Evolutionary conservation across 768 basidiomycete species (phyloP).

Genomic region (Kwoniella shandongensis): DNA sequence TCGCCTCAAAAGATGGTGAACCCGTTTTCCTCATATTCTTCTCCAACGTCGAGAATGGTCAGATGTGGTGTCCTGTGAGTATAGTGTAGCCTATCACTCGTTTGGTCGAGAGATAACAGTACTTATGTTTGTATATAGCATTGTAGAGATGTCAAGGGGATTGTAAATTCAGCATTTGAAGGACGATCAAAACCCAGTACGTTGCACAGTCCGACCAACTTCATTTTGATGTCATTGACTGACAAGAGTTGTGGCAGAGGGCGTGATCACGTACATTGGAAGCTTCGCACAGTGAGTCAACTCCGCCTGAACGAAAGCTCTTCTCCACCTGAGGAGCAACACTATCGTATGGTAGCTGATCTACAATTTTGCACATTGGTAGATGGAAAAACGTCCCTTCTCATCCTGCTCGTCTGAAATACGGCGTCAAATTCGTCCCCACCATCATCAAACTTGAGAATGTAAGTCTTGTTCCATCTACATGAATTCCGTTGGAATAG

Average conservation of each 20-base stretch:
- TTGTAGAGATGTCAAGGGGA: conserved; percentile 42
- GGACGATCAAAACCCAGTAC: conserved; percentile 42
- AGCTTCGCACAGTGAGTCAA: conserved; percentile 15
- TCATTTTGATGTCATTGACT: not conserved
- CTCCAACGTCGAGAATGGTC: conserved; percentile 47
- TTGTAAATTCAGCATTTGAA: conserved; percentile 41
- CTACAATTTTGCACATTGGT: no score
- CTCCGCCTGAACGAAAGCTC: no score
- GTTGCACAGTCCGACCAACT: conserved; percentile 3
- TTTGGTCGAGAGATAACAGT: no score
- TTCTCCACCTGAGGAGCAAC: no score
- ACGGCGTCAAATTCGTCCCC: conserved; percentile 43
- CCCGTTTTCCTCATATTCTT: conserved; percentile 50
- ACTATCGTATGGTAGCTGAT: no score
- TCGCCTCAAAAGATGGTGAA: not conserved
- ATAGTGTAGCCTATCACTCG: no score
- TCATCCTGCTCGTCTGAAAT: conserved; percentile 40
- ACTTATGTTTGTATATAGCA: conserved; percentile 41
- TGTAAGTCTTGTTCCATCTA: conserved; percentile 18
- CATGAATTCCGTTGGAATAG: not conserved
- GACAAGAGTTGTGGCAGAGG: not conserved
- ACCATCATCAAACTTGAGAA: conserved; percentile 44
- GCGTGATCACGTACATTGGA: conserved; percentile 17
- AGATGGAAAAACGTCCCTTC: conserved; percentile 24
- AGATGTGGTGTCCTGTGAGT: conserved; percentile 54